These are phyloP conservation scores for Globisporangium iwayamae DNA, from an alignment of 352 stramenopile species.

Conservation along the genomic window DNA sequence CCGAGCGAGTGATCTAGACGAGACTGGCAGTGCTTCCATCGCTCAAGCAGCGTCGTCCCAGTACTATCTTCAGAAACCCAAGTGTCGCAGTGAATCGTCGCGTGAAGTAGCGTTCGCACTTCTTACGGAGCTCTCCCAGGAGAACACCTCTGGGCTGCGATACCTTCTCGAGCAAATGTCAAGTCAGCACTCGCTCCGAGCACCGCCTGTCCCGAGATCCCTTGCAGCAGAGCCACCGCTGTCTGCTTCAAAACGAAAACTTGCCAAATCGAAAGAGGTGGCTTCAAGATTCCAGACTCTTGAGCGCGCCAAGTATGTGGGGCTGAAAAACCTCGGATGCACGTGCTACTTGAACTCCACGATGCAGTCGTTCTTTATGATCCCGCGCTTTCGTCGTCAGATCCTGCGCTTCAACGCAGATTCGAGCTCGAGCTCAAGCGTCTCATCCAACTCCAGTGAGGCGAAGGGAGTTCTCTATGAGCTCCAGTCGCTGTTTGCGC, in stretches of 20 bases:
- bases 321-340: constrained; percentile 93
- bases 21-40: constrained; percentile 11
- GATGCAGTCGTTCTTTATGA: constrained; percentile 95
- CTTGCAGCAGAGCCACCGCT: constrained; percentile 13
- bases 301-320: constrained; percentile 82
- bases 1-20: constrained; percentile 17
- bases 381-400: constrained; percentile 84
- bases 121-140: constrained; percentile 58
- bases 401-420: constrained; percentile 66
- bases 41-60: constrained; percentile 41
- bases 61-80: constrained; percentile 77
- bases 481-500: constrained; percentile 88
- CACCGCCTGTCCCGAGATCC: constrained; percentile 29
- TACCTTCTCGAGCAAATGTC: constrained; percentile 73
- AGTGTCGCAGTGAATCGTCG: constrained; percentile 75
- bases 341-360: constrained; percentile 96
- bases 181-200: constrained; percentile 68
- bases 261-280: constrained; percentile 36
- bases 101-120: constrained; percentile 77
- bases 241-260: constrained; percentile 52
- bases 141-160: constrained; percentile 56
- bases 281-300: constrained; percentile 23
- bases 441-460: constrained; percentile 16
- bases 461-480: constrained; percentile 69
- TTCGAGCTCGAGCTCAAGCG: background rate